Conservation (phyloP, 352 stramenopile genomes). For the Phytophthora colocasiae region DNA sequence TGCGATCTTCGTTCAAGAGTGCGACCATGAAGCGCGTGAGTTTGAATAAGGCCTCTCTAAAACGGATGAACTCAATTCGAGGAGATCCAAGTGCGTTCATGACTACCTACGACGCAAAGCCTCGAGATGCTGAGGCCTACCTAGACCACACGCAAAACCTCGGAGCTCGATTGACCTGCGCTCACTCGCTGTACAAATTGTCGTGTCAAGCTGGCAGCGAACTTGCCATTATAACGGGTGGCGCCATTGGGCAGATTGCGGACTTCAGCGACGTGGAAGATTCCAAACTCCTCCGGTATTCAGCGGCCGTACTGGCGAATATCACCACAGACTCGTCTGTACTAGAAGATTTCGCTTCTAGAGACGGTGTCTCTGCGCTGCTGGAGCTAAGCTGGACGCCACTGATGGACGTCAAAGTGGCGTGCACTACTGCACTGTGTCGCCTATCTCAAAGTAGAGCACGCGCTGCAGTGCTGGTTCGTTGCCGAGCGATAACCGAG, state of each 20-base stretch:
- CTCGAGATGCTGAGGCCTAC: background rate
- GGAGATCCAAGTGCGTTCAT: slow-evolving; percentile 40
- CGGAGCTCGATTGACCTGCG: slow-evolving; percentile 67
- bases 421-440: slow-evolving; percentile 71
- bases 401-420: slow-evolving; percentile 70
- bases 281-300: slow-evolving; percentile 58
- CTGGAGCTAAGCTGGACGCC: slow-evolving; percentile 78
- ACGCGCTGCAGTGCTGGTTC: slow-evolving; percentile 48
- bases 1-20: slow-evolving; percentile 15
- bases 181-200: slow-evolving; percentile 81
- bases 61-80: slow-evolving; percentile 48
- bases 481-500: slow-evolving; percentile 62
- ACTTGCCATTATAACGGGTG: slow-evolving; percentile 64
- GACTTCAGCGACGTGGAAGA: slow-evolving; percentile 79
- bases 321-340: slow-evolving; percentile 51
- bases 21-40: slow-evolving; percentile 20
- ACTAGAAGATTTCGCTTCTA: slow-evolving; percentile 58
- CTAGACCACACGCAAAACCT: slow-evolving; percentile 46
- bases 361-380: slow-evolving; percentile 64
- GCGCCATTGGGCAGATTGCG: slow-evolving; percentile 71
- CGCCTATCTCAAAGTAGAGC: slow-evolving; percentile 51
- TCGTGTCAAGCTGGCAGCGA: slow-evolving; percentile 69
- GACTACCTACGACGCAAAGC: slow-evolving; percentile 28
- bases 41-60: slow-evolving; percentile 16
- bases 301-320: slow-evolving; percentile 69